These are phyloP conservation scores for Litchi chinensis DNA, from an alignment of 345 rosid genomes.

Conservation along the genomic window DNA sequence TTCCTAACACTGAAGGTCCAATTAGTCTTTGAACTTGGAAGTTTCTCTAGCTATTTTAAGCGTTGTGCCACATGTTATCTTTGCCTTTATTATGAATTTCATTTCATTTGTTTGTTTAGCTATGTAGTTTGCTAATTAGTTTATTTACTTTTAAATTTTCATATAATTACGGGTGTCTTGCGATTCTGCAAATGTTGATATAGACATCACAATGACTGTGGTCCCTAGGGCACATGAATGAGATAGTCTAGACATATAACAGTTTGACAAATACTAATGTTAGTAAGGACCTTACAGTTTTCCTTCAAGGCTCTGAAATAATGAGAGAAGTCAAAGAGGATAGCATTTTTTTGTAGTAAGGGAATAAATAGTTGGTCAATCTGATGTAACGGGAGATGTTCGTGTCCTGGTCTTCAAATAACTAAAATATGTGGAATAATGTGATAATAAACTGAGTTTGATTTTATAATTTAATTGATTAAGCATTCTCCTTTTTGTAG, in stretches of 20 bases:
- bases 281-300: too few species aligned
- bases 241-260: neutral
- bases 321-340: neutral
- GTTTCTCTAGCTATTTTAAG: neutral
- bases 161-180: too few species aligned
- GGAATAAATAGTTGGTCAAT: neutral
- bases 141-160: neutral
- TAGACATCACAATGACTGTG: neutral
- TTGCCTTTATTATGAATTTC: too few species aligned
- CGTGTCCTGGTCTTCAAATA: neutral
- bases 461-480: neutral
- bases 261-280: neutral
- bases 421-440: neutral
- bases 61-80: neutral
- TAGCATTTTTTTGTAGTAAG: neutral
- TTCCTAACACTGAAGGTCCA: neutral
- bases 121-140: neutral
- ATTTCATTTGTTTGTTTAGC: neutral
- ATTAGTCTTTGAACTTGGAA: neutral
- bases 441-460: neutral
- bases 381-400: neutral
- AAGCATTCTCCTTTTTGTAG: conserved; percentile 23
- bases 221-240: neutral
- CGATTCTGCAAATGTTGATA: neutral
- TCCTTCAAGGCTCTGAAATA: neutral